Evolutionary conservation across 2,329 filamentous ascomycete species (phyloP), one percentile per base, ranked within the genome.

Genomic region (Xylaria sp.): DNA sequence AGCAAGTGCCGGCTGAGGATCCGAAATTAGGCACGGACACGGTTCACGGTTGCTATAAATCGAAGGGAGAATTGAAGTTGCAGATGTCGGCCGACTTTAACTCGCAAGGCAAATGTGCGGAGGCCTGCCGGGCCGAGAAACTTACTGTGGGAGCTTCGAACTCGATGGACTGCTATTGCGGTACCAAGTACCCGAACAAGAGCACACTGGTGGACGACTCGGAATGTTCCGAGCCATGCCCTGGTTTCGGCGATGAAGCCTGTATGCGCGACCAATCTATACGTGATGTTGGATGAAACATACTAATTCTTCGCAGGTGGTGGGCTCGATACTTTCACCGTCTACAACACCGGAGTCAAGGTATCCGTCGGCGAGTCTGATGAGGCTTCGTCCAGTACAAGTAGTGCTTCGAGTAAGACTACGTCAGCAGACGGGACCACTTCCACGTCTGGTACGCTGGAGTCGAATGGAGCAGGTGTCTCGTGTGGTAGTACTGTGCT

Each of bases 111-210:
- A 55, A 61, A 11, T 85, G 82, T 62, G 71, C 66, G 13, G 24
- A 61, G 0, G 46, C 63, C 1, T 84, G 81, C 64, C 66, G 72
- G 2, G 66, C 72, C 0, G 65, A 76, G 7, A 77, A 80, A 34
- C 75, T 71, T 26, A 62, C 78, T 1, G 88, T 91, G 7, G 83
- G 87, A 64, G 90, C 79, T 26, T 74, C 90, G 41, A 82, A 79
- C 7, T 78, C 79, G 17, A 76, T 78, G 17, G 72, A 84, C 59
- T 96, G 92, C 74, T 90, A 78, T 66, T 96, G 92, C 66, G 92
- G 91, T 54, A 74, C 84, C 59, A 72, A 78, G 54, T 79, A 92
- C 44, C 92, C 92, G 0, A 77, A 85, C 16, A 65, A 76, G 38
- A 74, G 74, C 16, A 75, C 76, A 39, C 68, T 86, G 55, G 80